These are phyloP conservation scores for Lizonia empirigonia DNA, from an alignment of 2,329 filamentous ascomycete genomes.

Conservation along the genomic window DNA sequence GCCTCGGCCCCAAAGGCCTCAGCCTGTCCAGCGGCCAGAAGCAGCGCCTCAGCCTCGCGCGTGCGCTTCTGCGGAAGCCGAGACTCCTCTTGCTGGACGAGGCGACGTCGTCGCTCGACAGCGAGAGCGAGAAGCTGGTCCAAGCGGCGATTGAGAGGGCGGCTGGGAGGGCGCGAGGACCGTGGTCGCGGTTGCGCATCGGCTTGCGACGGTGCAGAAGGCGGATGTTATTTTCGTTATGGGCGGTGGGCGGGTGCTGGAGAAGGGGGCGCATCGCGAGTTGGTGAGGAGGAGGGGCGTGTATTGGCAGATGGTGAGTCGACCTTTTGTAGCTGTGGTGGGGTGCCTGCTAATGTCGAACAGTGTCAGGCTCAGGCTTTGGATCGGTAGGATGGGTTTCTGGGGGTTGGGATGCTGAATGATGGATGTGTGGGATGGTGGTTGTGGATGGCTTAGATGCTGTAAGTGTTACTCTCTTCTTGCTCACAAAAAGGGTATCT, in stretches of 20 bases:
- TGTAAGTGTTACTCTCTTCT: too few species aligned
- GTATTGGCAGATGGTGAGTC: slow-evolving; percentile 43
- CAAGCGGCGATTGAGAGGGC: slow-evolving; percentile 45
- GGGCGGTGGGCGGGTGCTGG: slow-evolving; percentile 41
- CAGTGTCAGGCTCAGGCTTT: slow-evolving; percentile 47
- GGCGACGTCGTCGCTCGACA: slow-evolving; percentile 42
- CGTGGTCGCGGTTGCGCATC: slow-evolving; percentile 45
- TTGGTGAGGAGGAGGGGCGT: slow-evolving; percentile 38
- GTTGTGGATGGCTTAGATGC: too few species aligned
- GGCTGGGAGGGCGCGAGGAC: slow-evolving; percentile 35
- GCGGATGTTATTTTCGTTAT: slow-evolving; percentile 48
- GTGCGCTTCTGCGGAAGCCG: slow-evolving; percentile 42
- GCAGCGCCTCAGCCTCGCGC: slow-evolving; percentile 43
- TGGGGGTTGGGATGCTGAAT: neutral
- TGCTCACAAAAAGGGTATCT: too few species aligned
- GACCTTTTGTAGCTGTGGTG: neutral
- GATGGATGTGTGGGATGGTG: neutral
- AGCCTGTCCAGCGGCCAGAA: slow-evolving; percentile 44
- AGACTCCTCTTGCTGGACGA: slow-evolving; percentile 45
- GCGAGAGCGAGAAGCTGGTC: slow-evolving; percentile 43
- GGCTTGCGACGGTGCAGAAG: slow-evolving; percentile 47
- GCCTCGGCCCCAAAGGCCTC: slow-evolving; percentile 46
- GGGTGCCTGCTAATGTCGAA: neutral
- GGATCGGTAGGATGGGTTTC: slow-evolving; percentile 28
- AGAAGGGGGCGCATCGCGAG: slow-evolving; percentile 40